Base-by-base conservation (phyloP, 2,329 filamentous ascomycete species). In the Westerdykella ornata region DNA sequence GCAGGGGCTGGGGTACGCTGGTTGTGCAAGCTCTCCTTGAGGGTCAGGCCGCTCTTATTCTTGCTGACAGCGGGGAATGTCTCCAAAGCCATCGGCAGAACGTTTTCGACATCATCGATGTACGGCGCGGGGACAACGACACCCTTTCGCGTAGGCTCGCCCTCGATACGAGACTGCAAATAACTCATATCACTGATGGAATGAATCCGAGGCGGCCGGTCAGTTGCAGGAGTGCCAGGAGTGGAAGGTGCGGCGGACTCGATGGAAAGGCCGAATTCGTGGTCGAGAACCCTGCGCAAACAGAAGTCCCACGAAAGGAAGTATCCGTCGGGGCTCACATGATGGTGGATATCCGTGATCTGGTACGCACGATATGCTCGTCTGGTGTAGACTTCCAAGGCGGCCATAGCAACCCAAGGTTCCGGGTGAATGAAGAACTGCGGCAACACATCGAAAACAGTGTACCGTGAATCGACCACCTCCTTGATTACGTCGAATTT, bases 131-230 rank as follows among this genome's bases (percentile, higher is more conserved):
- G 89, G 35, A 96, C 81, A 49, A 98, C 92, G 41, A 94, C 88
- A 78, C 92, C 92, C 73, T 92, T 94, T 58, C 92, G 81, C 20
- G 77, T 80, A 26, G 86, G 85, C 68, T 96, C 89, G 30, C 62
- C 66, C 32, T 84, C 78, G 39, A 80, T 77, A 62, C 84, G 83
- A 51, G 80, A 80, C 45, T 80, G 76, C 46, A 96, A 72, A 67
- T 94, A 95, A 13, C 88, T 87, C 84, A 98, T 87, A 63, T 98
- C 92, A 66, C 88, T 95, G 67, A 98, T 92, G 40, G 92, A 97
- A 71, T 85, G 82, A 59, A 97, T 84, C 55, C 89, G 82, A 71
- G 88, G 86, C 14, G 58, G 57, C 53, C 78, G 77, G 52, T 74
- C 73, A 44, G 80, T 77, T 35, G 80, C 80, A n/a, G 88, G 88